Evolutionary conservation across 139 green algal species (phyloP).

Genomic region (Chlamydomonas sp.): DNA sequence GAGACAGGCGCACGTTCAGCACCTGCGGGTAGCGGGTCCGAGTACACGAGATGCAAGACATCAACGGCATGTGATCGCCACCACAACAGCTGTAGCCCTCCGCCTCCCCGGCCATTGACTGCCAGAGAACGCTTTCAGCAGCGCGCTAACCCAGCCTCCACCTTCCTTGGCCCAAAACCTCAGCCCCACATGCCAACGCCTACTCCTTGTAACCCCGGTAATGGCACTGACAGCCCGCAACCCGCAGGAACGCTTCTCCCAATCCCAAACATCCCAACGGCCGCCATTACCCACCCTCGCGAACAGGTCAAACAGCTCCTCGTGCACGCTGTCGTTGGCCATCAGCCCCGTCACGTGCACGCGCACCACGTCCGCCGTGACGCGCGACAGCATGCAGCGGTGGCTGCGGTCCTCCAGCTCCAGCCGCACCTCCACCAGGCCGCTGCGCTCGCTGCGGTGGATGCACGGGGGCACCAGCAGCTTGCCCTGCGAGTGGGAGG

Average conservation of each 20-base stretch:
- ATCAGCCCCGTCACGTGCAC: slow-evolving; percentile 70
- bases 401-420: slow-evolving; percentile 78
- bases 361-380: slow-evolving; percentile 79
- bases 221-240: neutral
- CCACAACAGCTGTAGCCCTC: neutral
- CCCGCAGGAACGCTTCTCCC: neutral
- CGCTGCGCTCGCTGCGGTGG: slow-evolving; percentile 26
- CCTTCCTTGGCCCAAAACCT: neutral
- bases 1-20: slow-evolving; percentile 44
- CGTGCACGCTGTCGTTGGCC: slow-evolving; percentile 18
- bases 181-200: neutral
- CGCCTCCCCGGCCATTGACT: neutral
- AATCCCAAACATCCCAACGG: no score
- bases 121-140: neutral
- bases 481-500: slow-evolving; percentile 30
- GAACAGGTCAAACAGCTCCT: slow-evolving; percentile 48
- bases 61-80: no score
- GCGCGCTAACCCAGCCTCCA: neutral
- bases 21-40: neutral
- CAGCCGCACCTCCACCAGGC: slow-evolving; percentile 60
- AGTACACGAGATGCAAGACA: neutral
- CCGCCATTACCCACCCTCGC: neutral
- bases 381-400: slow-evolving; percentile 59
- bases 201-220: neutral
- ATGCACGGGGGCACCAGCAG: slow-evolving; percentile 88